phyloP scores from a whole-genome alignment of 768 basidiomycete genomes.

The Amylocystis lapponica region DNA sequence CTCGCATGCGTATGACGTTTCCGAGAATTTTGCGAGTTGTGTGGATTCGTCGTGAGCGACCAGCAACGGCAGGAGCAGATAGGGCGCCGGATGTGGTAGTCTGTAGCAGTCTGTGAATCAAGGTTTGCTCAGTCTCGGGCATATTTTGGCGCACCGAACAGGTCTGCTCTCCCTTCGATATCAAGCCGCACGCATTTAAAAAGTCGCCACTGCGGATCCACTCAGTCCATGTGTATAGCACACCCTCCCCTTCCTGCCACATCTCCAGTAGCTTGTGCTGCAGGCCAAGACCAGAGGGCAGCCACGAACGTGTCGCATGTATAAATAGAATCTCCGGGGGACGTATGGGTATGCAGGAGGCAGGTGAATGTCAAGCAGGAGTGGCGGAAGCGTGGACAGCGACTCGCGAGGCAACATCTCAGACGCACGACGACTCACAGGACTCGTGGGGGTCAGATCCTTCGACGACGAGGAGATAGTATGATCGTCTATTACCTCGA shows the following conservation, averaged over 20 bases:
- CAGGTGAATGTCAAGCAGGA: constrained; percentile 52
- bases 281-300: constrained; percentile 35
- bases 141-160: no score
- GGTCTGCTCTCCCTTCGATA: constrained; percentile 21
- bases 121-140: constrained; percentile 5
- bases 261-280: constrained; percentile 38
- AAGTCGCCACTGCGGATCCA: constrained; percentile 65
- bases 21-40: constrained; percentile 50
- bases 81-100: constrained; percentile 53
- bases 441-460: not conserved
- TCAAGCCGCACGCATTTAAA: constrained; percentile 40
- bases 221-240: constrained; percentile 70
- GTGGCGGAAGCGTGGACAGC: constrained; percentile 54
- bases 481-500: constrained; percentile 32
- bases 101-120: constrained; percentile 29
- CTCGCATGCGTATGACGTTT: constrained; percentile 62
- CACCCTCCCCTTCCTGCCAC: constrained; percentile 57
- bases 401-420: constrained; percentile 18
- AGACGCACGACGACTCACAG: not conserved
- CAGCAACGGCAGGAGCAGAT: constrained; percentile 43
- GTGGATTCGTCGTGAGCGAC: constrained; percentile 41
- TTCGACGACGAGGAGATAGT: not conserved
- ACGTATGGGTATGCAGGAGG: constrained; percentile 40
- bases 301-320: constrained; percentile 55
- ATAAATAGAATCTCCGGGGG: constrained; percentile 54